Conservation (phyloP, 352 stramenopile genomes). For the Phytophthora pisi region DNA sequence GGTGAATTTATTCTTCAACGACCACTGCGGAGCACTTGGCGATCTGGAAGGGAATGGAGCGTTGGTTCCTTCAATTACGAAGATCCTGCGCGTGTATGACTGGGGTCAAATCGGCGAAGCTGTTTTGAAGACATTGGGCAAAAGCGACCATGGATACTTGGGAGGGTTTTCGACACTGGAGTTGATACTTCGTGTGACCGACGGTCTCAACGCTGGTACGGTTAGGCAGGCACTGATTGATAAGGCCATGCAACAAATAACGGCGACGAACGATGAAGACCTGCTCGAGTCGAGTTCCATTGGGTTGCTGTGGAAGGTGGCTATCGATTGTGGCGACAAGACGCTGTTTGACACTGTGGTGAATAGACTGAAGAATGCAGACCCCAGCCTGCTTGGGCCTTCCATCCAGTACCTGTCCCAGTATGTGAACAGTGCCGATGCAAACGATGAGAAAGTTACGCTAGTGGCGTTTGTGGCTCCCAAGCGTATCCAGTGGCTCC, state of each 20-base stretch:
- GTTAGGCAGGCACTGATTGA: background rate
- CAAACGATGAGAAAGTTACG: background rate
- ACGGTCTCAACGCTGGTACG: background rate
- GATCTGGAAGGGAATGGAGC: constrained; percentile 9
- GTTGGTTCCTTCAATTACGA: constrained; percentile 2
- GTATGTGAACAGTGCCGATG: background rate
- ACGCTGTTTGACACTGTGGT: background rate
- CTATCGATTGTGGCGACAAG: background rate
- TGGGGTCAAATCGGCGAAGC: constrained; percentile 17
- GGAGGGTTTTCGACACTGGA: no score
- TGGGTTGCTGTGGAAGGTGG: background rate
- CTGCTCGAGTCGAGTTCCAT: background rate
- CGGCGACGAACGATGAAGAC: background rate
- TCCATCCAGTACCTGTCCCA: background rate
- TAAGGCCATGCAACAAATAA: background rate
- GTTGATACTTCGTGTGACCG: no score
- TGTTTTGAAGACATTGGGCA: background rate
- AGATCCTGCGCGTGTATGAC: constrained; percentile 14
- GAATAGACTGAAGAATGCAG: background rate
- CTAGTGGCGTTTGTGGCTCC: background rate
- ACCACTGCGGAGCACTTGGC: background rate
- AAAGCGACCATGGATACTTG: background rate
- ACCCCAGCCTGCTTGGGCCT: background rate
- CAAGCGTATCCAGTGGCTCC: background rate
- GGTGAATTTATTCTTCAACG: constrained; percentile 18